Evolutionary conservation across 306 rosid genomes (phyloP).

Genomic region (Quercus variabilis): DNA sequence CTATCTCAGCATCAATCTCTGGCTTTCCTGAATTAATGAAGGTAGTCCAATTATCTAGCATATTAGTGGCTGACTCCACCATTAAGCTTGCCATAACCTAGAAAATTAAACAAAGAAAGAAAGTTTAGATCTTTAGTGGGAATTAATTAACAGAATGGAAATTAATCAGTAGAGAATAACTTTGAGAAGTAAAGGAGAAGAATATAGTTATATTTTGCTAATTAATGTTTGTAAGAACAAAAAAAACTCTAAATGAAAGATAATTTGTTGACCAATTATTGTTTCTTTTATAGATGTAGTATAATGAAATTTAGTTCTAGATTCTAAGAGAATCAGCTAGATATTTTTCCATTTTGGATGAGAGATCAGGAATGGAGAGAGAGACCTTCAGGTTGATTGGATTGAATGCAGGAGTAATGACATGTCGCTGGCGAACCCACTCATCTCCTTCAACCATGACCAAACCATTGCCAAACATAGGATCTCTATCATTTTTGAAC

Average conservation of each 20-base stretch:
- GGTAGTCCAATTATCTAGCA: constrained; percentile 66
- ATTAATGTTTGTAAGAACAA: background rate
- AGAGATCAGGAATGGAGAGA: background rate
- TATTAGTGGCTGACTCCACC: constrained; percentile 53
- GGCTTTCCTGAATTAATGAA: constrained; percentile 37
- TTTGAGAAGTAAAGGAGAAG: background rate
- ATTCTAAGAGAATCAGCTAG: background rate
- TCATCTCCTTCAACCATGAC: constrained; percentile 70
- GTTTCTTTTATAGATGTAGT: background rate
- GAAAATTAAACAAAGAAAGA: background rate
- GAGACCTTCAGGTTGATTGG: constrained; percentile 61
- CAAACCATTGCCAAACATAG: constrained; percentile 82
- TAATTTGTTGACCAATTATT: background rate
- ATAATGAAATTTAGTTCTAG: background rate
- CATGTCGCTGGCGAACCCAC: constrained; percentile 71
- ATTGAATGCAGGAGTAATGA: constrained; percentile 64
- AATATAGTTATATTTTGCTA: background rate
- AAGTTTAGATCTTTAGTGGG: background rate
- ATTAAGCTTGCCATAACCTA: constrained; percentile 66
- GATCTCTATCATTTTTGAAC: constrained; percentile 56
- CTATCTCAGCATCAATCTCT: constrained; percentile 62
- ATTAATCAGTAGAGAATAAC: background rate
- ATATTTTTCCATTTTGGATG: background rate
- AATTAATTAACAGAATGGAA: background rate
- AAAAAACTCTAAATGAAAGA: background rate